A percentile compares a stretch with the other conserved stretches of the same genome.
Conservation (phyloP, 257 asterid species). For the Jaltomata sinuosa region DNA sequence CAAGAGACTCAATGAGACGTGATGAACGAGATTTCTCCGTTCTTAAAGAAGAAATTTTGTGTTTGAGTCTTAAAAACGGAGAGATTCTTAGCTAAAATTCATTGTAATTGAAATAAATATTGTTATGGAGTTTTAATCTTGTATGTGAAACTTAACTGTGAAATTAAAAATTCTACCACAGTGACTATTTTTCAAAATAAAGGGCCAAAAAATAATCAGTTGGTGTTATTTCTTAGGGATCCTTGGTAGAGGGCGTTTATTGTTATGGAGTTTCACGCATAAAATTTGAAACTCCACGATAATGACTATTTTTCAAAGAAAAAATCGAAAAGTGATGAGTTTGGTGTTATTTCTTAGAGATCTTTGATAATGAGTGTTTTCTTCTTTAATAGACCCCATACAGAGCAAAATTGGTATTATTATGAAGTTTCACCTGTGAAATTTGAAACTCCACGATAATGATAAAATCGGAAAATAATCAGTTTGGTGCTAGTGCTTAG, state of each 20-base stretch:
- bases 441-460: neutral
- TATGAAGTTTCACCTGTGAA: accelerated
- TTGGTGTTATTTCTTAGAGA: neutral
- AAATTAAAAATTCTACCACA: neutral
- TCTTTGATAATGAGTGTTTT: neutral
- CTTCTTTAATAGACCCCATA: neutral
- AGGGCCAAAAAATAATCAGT: too few species aligned
- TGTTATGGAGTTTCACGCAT: neutral
- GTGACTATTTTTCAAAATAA: too few species aligned
- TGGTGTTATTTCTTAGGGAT: too few species aligned
- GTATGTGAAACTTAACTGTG: too few species aligned
- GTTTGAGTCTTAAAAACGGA: neutral
- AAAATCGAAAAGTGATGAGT: too few species aligned
- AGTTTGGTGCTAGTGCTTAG: neutral
- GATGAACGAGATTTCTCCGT: neutral
- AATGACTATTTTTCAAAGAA: neutral
- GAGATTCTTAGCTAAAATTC: neutral
- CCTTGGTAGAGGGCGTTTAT: too few species aligned
- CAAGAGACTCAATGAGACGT: neutral
- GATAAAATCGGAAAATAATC: neutral
- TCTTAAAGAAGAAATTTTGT: neutral
- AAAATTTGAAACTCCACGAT: neutral
- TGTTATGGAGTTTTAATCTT: too few species aligned
- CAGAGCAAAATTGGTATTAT: accelerated
- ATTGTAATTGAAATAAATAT: too few species aligned